Evolutionary conservation across 192 early-diverging fungal species (phyloP), one percentile per base, ranked within the genome.

Genomic region (Paraglomus occultum): DNA sequence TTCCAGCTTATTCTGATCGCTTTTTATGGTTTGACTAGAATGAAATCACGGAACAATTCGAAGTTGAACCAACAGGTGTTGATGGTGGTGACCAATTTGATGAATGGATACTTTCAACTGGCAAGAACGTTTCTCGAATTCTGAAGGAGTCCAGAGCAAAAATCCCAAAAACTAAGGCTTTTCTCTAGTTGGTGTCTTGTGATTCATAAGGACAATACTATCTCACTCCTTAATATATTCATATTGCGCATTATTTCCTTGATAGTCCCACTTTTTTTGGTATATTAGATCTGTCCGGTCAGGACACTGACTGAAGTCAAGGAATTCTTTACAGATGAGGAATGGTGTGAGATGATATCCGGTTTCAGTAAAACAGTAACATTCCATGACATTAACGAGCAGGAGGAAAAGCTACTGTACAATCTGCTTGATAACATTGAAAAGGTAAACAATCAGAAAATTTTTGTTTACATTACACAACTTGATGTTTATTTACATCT

Each of bases 361-460:
- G 31, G 49, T 64, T 64, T 64, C 40, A 64, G 5, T 12, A 50
- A 64, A 64, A 64, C 48, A 15, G 48, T 64, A 45, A 45, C 43
- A 43, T 44, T 61, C 17, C 43, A 61, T 46, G 48, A 64, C 23
- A 50, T 64, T 17, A 14, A 64, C 40, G 11, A 60, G 17, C 9
- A 12, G 9, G 45, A 64, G 51, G 43, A 31, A 64, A 42, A 64
- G 50, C 46, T 20, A n/a, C n/a, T 64, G 48, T 64, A 61, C 31
- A 42, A 64, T 11, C 51, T 64, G 20, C 51, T 64, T 48, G 63
- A 64, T 31, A 48, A 64, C 48, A 64, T 64, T 22, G 18, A 64
- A 50, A 49, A 64, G 63, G 63, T 64, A 64, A 50, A 31, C 31
- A 3, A 31, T 31, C 63, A 6, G 5, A 38, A 7, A 38, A 49